Conservation (phyloP, 2,329 filamentous ascomycete genomes). For the Hypoxylon sp. region DNA sequence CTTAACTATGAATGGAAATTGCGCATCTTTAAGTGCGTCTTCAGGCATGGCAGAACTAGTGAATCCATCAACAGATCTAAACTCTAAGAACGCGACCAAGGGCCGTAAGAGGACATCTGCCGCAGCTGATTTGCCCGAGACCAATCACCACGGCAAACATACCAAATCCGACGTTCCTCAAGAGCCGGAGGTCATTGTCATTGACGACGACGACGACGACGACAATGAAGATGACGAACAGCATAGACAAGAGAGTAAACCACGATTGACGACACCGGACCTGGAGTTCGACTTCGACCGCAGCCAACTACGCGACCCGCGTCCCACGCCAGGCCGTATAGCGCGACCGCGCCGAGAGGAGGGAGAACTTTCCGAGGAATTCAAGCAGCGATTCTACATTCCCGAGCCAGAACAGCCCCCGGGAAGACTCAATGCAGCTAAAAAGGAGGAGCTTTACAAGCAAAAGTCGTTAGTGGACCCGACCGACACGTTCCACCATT, state of each 20-base stretch:
- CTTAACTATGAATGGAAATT: too few relatives aligned
- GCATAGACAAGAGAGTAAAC: conserved; percentile 20
- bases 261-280: conserved; percentile 38
- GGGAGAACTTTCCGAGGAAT: conserved; percentile 11
- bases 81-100: background rate
- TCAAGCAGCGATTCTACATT: conserved; percentile 28
- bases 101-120: conserved; percentile 23
- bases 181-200: conserved; percentile 1
- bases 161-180: conserved; percentile 1
- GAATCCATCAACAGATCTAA: background rate
- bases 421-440: conserved; percentile 27
- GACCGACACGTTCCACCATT: conserved; percentile 19
- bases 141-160: conserved; percentile 3
- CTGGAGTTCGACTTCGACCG: conserved; percentile 41
- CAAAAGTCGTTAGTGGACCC: conserved; percentile 20
- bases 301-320: conserved; percentile 38
- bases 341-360: conserved; percentile 22
- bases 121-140: background rate
- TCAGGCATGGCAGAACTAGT: too few relatives aligned
- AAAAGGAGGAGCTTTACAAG: conserved; percentile 9
- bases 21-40: too few relatives aligned
- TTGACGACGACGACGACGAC: background rate
- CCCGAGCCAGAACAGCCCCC: conserved; percentile 22
- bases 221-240: too few relatives aligned
- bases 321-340: conserved; percentile 37